Percentiles rank a stretch among this genome's conserved stretches.
Evolutionary conservation across 805 yeast genomes (phyloP).

Genomic region (Wickerhamia fluorescens): DNA sequence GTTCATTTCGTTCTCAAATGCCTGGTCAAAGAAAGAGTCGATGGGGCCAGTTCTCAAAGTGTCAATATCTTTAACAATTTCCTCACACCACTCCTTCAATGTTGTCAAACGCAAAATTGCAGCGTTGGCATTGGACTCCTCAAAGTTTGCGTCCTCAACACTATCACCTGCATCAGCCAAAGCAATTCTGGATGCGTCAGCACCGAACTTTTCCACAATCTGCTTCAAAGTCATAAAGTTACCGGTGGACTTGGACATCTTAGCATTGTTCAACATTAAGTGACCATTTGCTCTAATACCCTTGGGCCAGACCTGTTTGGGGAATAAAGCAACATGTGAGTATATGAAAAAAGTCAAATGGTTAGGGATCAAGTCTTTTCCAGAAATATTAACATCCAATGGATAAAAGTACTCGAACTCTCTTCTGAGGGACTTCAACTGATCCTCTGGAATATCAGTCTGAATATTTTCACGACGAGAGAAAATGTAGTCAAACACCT

Average conservation of each 20-base stretch:
- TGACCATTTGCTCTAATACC: slow-evolving; percentile 96
- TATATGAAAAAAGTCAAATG: slow-evolving; percentile 95
- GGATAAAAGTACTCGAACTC: slow-evolving; percentile 98
- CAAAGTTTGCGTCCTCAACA: slow-evolving; percentile 96
- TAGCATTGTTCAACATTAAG: slow-evolving; percentile 87
- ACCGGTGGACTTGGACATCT: slow-evolving; percentile 98
- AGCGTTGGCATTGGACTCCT: slow-evolving; percentile 93
- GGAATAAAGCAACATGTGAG: slow-evolving; percentile 88
- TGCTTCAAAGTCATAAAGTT: slow-evolving; percentile 89
- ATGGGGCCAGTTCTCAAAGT: slow-evolving; percentile 42
- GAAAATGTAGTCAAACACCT: slow-evolving; percentile 88
- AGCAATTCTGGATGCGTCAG: slow-evolving; percentile 96
- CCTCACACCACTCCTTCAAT: slow-evolving; percentile 94
- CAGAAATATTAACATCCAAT: slow-evolving; percentile 84
- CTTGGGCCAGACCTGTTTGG: slow-evolving; percentile 83
- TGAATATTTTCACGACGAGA: slow-evolving; percentile 55
- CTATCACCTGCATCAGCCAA: slow-evolving; percentile 98
- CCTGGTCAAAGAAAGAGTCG: slow-evolving; percentile 68
- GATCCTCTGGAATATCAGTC: slow-evolving; percentile 55
- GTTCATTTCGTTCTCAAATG: slow-evolving; percentile 93
- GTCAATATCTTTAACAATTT: slow-evolving; percentile 45
- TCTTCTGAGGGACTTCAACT: slow-evolving; percentile 71
- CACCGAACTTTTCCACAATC: slow-evolving; percentile 83
- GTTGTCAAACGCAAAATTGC: slow-evolving; percentile 90
- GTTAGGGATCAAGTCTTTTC: slow-evolving; percentile 95